A percentile compares a stretch with the other conserved stretches of the same genome.
Conservation (phyloP, 2,329 filamentous ascomycete genomes). For the Phoma sp. region DNA sequence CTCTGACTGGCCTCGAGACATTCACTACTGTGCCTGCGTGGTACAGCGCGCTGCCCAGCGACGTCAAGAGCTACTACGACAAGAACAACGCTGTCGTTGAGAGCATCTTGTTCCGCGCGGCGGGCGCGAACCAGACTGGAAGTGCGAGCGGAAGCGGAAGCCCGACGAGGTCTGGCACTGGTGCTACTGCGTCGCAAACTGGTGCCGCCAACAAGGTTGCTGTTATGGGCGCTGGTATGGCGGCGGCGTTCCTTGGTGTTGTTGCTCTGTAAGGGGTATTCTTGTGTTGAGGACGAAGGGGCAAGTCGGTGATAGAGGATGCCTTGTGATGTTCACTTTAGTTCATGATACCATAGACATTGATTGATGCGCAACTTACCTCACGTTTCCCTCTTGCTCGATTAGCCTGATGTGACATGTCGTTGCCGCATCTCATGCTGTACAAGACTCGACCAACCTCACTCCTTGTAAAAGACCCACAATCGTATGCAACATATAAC, state of each 20-base stretch:
- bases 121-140: conserved; percentile 17
- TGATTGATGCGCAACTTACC: too few species aligned
- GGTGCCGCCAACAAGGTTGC: conserved; percentile 19
- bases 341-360: too few species aligned
- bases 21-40: conserved; percentile 28
- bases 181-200: conserved; percentile 6
- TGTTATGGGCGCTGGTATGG: conserved; percentile 25
- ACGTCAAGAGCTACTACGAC: conserved; percentile 36
- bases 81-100: conserved; percentile 26
- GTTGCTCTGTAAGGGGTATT: conserved; percentile 35
- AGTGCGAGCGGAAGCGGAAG: conserved; percentile 10
- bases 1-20: conserved; percentile 20
- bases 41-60: conserved; percentile 34
- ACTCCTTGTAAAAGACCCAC: too few species aligned
- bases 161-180: conserved; percentile 14
- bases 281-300: too few species aligned
- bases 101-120: conserved; percentile 25
- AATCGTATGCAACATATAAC: too few species aligned
- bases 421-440: too few species aligned
- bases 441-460: too few species aligned
- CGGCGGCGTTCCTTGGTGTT: conserved; percentile 31
- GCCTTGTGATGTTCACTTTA: too few species aligned
- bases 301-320: too few species aligned
- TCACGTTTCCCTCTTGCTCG: too few species aligned
- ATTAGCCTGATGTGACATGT: too few species aligned